Conservation (phyloP, 116 monocot species). For the Cymodocea nodosa region DNA sequence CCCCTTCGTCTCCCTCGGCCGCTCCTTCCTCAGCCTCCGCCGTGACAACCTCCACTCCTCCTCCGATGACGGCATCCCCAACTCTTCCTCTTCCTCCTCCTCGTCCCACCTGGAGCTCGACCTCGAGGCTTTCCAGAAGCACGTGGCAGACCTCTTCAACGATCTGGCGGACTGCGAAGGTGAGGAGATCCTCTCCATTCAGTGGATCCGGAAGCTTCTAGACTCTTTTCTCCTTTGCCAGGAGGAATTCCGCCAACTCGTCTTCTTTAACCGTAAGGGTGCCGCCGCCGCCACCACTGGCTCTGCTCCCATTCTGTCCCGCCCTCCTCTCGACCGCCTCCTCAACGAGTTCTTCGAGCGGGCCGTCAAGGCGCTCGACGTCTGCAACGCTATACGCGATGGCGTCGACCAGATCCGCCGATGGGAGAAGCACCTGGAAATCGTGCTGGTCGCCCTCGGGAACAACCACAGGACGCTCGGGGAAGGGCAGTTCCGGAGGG, state of each 20-base stretch:
- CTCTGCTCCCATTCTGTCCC: background rate
- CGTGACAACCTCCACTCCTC: conserved; percentile 13
- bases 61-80: background rate
- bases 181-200: conserved; percentile 29
- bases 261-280: conserved; percentile 13
- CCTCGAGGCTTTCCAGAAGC: conserved; percentile 46
- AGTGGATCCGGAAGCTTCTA: conserved; percentile 44
- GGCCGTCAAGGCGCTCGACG: conserved; percentile 64
- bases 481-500: conserved; percentile 51
- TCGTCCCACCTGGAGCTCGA: background rate
- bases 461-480: conserved; percentile 10
- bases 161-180: conserved; percentile 20
- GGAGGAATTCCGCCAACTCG: conserved; percentile 33
- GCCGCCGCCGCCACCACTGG: background rate
- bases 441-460: conserved; percentile 28
- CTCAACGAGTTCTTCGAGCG: conserved; percentile 36
- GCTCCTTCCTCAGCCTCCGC: conserved; percentile 41
- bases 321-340: conserved; percentile 31
- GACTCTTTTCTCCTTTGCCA: conserved; percentile 37
- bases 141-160: conserved; percentile 45
- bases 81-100: background rate
- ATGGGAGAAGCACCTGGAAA: conserved; percentile 40
- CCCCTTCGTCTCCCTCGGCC: conserved; percentile 39
- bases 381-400: conserved; percentile 63
- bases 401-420: conserved; percentile 55